These are phyloP conservation scores for Rubus parviflorus DNA, from an alignment of 306 rosid genomes.

Conservation along the genomic window DNA sequence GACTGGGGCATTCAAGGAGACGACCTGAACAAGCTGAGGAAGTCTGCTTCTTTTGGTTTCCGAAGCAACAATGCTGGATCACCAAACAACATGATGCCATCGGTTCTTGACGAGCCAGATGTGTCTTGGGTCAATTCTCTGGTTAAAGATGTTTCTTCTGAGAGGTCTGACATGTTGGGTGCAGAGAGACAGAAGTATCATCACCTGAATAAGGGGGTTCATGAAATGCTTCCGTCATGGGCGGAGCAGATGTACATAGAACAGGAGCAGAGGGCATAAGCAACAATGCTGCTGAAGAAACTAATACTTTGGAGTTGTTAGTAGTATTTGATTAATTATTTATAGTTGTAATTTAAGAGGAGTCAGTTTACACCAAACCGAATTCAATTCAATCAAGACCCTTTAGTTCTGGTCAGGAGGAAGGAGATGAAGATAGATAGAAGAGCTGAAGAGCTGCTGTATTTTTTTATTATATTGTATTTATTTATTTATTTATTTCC, in stretches of 20 bases:
- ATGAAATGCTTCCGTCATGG: constrained; percentile 77
- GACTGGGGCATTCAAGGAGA: constrained; percentile 93
- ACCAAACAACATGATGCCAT: constrained; percentile 25
- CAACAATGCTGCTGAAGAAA: constrained; percentile 43
- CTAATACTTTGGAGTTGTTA: constrained; percentile 44
- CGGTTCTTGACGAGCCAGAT: constrained; percentile 69
- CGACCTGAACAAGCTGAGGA: constrained; percentile 83
- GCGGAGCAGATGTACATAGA: constrained; percentile 87
- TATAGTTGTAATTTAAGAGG: constrained; percentile 33
- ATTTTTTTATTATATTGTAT: constrained; percentile 53
- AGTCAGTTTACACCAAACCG: constrained; percentile 25
- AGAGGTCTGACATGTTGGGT: constrained; percentile 42
- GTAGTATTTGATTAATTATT: constrained; percentile 31
- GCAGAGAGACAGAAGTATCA: constrained; percentile 50
- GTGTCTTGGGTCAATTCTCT: constrained; percentile 94
- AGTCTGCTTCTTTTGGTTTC: constrained; percentile 91
- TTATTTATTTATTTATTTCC: constrained; percentile 42
- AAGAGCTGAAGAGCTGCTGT: constrained; percentile 30
- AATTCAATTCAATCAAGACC: constrained; percentile 46
- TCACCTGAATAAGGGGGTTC: constrained; percentile 53
- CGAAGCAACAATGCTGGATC: constrained; percentile 47
- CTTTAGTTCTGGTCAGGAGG: constrained; percentile 34
- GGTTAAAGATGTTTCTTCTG: constrained; percentile 74
- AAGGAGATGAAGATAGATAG: constrained; percentile 34
- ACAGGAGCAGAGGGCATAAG: constrained; percentile 90